These are phyloP conservation scores for Cyclostephanos invisitatus DNA, from an alignment of 108 stramenopile species.

Conservation along the genomic window DNA sequence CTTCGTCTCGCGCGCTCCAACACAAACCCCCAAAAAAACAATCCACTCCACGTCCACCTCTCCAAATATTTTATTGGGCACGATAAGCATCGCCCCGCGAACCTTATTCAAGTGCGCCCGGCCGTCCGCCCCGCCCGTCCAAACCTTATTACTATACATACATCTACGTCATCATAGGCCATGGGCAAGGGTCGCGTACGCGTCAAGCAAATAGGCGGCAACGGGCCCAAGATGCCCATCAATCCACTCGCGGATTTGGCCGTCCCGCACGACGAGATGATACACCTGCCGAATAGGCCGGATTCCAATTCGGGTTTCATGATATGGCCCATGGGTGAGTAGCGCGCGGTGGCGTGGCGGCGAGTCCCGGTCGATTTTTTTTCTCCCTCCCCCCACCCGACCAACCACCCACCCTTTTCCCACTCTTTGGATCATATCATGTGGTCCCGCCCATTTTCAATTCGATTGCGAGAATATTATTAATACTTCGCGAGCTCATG, in stretches of 20 bases:
- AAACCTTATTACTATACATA: no score
- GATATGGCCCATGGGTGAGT: conserved; percentile 82
- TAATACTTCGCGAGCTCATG: no score
- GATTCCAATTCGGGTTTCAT: conserved; percentile 65
- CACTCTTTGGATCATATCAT: not conserved
- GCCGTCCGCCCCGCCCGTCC: no score
- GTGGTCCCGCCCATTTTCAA: not conserved
- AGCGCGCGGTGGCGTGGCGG: no score
- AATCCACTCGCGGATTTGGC: conserved; percentile 60
- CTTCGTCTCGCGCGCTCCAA: no score
- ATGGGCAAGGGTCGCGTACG: conserved; percentile 79
- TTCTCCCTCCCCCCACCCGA: conserved; percentile 1
- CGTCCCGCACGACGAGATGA: conserved; percentile 72
- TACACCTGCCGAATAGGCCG: conserved; percentile 62
- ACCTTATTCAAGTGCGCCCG: no score
- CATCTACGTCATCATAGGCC: no score
- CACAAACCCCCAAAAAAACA: no score
- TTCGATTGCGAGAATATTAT: not conserved
- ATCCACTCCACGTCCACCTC: no score
- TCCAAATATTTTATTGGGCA: no score
- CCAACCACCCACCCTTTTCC: no score
- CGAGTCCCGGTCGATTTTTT: not conserved
- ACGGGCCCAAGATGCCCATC: conserved; percentile 58
- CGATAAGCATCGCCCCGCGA: no score
- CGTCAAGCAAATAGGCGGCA: conserved; percentile 71